Base-by-base conservation (phyloP, 2,329 filamentous ascomycete species). In the Cytospora mali region DNA sequence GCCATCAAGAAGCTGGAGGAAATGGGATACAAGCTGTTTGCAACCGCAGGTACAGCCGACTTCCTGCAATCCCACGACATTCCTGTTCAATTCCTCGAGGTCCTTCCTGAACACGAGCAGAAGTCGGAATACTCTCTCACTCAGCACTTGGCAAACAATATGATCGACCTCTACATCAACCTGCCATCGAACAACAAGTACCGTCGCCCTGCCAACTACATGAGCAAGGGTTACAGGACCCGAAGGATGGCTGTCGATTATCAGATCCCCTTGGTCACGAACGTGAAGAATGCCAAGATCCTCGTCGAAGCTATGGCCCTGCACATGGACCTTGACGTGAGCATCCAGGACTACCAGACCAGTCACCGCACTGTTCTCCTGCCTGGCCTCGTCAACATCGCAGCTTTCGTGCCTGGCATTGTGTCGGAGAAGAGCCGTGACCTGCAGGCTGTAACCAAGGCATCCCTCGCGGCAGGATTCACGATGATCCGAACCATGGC, bases 211-310 rank as follows among this genome's bases (percentile, higher is more conserved):
- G 95, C 95, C 71, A 99, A 93, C 81, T 99, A 98, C 79, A 96
- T 99, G 89, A 96, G 91, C 77, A 95, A 95, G 80, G 95, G 95
- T 65, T 99, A 99, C 80, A 90, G 91, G 73, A 98, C 95, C 61
- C 88, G 95, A 75, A 89, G 95, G 76, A 97, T 99, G 93, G 95
- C 95, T 39, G 95, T 99, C 49, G 95, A 97, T 77, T 87, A 97
- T 79, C 94, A 98, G 79, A 96, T 95, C 60, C 95, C 95, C 63
- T 81, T 99, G 65, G 94, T 99, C 21, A 99, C 95, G 61, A 99
- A 99, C 71, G 95, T 99, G 76, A 99, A 99, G 85, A 98, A 97
- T 74, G 95, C 95, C 64, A 99, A 98, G 84, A 92, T 99, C 64
- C 80, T 99, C 57, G 89, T 99, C 58, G 95, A 99, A 79, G 95